These are phyloP conservation scores for Trichoderma aggressivum DNA, from an alignment of 2,329 filamentous ascomycete genomes.

Conservation along the genomic window DNA sequence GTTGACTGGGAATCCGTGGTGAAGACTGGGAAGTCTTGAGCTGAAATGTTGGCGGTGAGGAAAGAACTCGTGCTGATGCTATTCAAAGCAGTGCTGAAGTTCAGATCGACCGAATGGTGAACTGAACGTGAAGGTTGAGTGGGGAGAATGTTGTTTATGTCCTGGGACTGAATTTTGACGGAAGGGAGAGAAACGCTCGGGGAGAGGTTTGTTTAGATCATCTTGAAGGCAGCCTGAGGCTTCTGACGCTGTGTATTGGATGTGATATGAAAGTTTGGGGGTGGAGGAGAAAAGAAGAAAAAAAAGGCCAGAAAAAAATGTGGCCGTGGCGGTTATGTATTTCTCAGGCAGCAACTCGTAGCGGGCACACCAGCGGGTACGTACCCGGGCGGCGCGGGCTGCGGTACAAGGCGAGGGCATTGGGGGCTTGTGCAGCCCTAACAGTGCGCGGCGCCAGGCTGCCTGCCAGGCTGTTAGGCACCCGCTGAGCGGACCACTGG, in stretches of 20 bases:
- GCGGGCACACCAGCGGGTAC: constrained; percentile 5
- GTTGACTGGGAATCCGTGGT: constrained; percentile 77
- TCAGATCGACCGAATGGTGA: constrained; percentile 65
- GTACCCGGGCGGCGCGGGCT: background rate
- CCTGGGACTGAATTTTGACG: constrained; percentile 54
- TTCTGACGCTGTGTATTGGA: constrained; percentile 28
- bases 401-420: constrained; percentile 21
- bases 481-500: background rate
- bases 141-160: constrained; percentile 41
- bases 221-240: constrained; percentile 47
- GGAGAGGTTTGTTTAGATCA: constrained; percentile 54
- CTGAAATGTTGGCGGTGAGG: constrained; percentile 57
- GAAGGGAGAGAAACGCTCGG: constrained; percentile 36
- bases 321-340: constrained; percentile 39
- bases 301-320: constrained; percentile 21
- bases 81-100: constrained; percentile 59
- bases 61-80: constrained; percentile 55
- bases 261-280: constrained; percentile 35
- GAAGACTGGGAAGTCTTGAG: constrained; percentile 70
- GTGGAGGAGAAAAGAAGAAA: constrained; percentile 35
- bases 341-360: constrained; percentile 45
- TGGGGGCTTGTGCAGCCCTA: constrained; percentile 5
- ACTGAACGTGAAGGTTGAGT: constrained; percentile 44
- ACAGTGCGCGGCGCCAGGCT: background rate
- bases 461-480: constrained; percentile 14